Evolutionary conservation across 2,329 filamentous ascomycete species (phyloP), one percentile per base, ranked within the genome.

Genomic region (Alternaria alternata): DNA sequence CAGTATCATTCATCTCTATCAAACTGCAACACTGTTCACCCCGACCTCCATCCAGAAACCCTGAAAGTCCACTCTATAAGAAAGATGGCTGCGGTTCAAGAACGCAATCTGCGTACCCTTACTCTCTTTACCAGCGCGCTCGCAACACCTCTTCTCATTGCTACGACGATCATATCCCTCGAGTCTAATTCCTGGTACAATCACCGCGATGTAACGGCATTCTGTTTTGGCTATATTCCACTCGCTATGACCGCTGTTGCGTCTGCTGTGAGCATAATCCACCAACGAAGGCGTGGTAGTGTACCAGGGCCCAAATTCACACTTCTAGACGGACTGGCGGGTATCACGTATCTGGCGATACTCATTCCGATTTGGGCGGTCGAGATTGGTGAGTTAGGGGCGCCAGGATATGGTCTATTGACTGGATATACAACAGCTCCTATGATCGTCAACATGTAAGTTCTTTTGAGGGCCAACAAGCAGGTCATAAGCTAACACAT

Each of bases 371-470:
- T 66, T 28, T 69, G 67, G 67, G 41, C 53, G 1, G 22, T 63
- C 22, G 67, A 65, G 41, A 28, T 57, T 18, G 42, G 46, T 2
- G 9, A 38, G 4, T 16, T 69, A 34, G 12, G 12, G 2, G 5
- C 28, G 12, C 39, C 47, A 12, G 61, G 65, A 20, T 59, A 53
- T 18, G 62, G 63, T 7, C 22, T 68, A 6, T 54, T 69, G 36
- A 58, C 58, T 14, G 65, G 63, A 16, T 69, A 69, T 38, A 59
- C 62, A 7, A 66, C 67, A 3, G 42, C 64, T 7, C 63, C 63
- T 8, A 66, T 69, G 63, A 65, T 69, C n/a, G 24, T 68, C 22
- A 69, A 69, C 9, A 68, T 69, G 67, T 68, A 54, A 48, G 63
- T 16, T 0, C 0, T 36, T 11, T 22, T 16, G 5, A 48, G 1